A percentile compares a stretch with the other conserved stretches of the same genome.
These are phyloP conservation scores for Breviolum minutum DNA, from an alignment of 73 alveolate genomes.

Conservation along the genomic window DNA sequence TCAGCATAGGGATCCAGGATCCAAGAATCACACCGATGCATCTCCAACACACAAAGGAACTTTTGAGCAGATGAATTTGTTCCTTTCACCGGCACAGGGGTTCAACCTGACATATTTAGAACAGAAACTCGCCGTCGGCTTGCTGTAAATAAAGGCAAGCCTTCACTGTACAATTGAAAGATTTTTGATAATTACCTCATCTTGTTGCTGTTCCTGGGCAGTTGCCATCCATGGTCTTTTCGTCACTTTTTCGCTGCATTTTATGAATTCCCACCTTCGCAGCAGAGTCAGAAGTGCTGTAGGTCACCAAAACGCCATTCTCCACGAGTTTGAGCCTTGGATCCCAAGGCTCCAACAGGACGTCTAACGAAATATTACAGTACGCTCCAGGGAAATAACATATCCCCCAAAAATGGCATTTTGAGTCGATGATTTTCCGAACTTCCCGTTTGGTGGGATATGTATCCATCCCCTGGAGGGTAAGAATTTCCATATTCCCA, in stretches of 20 bases:
- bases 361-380: not conserved
- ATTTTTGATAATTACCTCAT: not conserved
- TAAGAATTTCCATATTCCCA: not conserved
- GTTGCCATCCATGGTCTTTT: not conserved
- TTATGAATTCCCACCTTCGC: not conserved
- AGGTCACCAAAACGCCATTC: conserved; percentile 5
- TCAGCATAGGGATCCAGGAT: too few relatives aligned
- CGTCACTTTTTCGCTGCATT: not conserved
- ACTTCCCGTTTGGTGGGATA: too few relatives aligned
- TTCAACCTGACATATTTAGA: too few relatives aligned
- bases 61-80: too few relatives aligned
- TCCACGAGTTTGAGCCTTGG: not conserved
- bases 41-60: too few relatives aligned
- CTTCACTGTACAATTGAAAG: too few relatives aligned
- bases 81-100: too few relatives aligned
- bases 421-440: not conserved
- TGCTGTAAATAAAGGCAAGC: too few relatives aligned
- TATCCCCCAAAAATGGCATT: not conserved
- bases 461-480: too few relatives aligned
- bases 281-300: not conserved
- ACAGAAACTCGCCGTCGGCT: too few relatives aligned
- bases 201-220: not conserved
- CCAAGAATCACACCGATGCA: too few relatives aligned
- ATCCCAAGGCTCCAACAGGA: too few relatives aligned
- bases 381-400: not conserved